phyloP scores from a whole-genome alignment of 2,329 filamentous ascomycete genomes.

The Simplicillium aogashimaense region DNA sequence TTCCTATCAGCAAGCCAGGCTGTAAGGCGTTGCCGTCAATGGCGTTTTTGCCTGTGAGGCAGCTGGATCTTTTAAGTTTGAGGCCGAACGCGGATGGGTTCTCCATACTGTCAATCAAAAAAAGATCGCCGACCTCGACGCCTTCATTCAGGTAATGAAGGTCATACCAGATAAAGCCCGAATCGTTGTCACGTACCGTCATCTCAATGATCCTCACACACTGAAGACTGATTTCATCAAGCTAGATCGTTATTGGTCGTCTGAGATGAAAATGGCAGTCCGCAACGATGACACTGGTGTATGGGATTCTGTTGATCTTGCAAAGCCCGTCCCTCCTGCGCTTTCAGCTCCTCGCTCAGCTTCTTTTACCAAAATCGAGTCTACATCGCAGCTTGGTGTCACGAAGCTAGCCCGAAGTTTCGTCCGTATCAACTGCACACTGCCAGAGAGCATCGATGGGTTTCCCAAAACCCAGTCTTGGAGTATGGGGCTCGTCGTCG shows the following conservation, averaged over 20 bases:
- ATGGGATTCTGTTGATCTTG: slow-evolving; percentile 88
- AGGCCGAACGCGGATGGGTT: slow-evolving; percentile 83
- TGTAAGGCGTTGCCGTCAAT: slow-evolving; percentile 84
- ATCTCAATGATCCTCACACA: slow-evolving; percentile 88
- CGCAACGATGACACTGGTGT: slow-evolving; percentile 83
- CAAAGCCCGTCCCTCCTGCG: slow-evolving; percentile 66
- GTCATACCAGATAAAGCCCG: slow-evolving; percentile 70
- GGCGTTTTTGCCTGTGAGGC: slow-evolving; percentile 92
- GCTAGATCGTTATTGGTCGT: slow-evolving; percentile 90
- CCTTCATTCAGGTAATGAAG: slow-evolving; percentile 87
- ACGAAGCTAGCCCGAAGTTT: slow-evolving; percentile 91
- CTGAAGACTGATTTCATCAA: slow-evolving; percentile 86
- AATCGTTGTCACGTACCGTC: slow-evolving; percentile 90
- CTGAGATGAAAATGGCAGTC: slow-evolving; percentile 84
- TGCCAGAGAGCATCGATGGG: slow-evolving; percentile 92
- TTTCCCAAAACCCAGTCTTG: slow-evolving; percentile 90
- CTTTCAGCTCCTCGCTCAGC: slow-evolving; percentile 66
- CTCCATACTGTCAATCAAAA: slow-evolving; percentile 88
- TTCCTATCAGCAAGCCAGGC: slow-evolving; percentile 90
- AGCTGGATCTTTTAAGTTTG: slow-evolving; percentile 87
- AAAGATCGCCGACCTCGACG: slow-evolving; percentile 75
- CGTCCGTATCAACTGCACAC: slow-evolving; percentile 81
- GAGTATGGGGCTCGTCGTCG: slow-evolving; percentile 93
- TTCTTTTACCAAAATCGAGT: slow-evolving; percentile 84
- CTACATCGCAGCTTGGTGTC: slow-evolving; percentile 76